Base-by-base conservation (phyloP, 1,139 yeast species). In the Geotrichum siamense region DNA sequence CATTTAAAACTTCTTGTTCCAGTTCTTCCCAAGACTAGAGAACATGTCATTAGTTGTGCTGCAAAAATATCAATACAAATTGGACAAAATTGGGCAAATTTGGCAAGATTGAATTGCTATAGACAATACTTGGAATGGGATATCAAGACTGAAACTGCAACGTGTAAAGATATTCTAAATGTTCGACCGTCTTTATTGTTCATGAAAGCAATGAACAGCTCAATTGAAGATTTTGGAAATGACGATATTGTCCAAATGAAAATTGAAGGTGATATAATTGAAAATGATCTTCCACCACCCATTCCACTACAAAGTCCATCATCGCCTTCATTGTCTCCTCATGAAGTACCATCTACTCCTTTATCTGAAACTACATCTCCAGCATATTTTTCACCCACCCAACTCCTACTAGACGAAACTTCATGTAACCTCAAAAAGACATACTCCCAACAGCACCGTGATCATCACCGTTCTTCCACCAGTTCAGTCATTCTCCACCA, bases 21-120 rank as follows among this genome's bases (percentile, higher is more conserved):
- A 1, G 62, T 79, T 25, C 68, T 68, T 27, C 62, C 64, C 5
- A 71, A 70, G 42, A 75, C 82, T 0, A 64, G 72, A 37, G 81
- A 75, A 17, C 58, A 63, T 3, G 53, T 79, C 23, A 57, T 67
- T 10, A 58, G 63, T 19, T 67, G 74, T 2, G 70, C 73, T 5
- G 71, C 72, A 31, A 63, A 69, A 44, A 56, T 75, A 45, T 65
- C 71, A n/a, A 68, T 74, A 16, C 69, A 72, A 49, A 56, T 78
- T 40, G 78, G 76, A 45, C 74, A 78, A 76, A 60, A 72, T 34
- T 70, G 76, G 67, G 70, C 70, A 49, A 81, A 78, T 47, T 59
- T 70, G 19, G 67, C 71, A 44, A 65, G 75, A 43, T 64, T 69
- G 32, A 57, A 60, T 22, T 65, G 69, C 29, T 74, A 73, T 56